Base-by-base conservation (phyloP, 306 rosid species). In the Vigna hirtella region DNA sequence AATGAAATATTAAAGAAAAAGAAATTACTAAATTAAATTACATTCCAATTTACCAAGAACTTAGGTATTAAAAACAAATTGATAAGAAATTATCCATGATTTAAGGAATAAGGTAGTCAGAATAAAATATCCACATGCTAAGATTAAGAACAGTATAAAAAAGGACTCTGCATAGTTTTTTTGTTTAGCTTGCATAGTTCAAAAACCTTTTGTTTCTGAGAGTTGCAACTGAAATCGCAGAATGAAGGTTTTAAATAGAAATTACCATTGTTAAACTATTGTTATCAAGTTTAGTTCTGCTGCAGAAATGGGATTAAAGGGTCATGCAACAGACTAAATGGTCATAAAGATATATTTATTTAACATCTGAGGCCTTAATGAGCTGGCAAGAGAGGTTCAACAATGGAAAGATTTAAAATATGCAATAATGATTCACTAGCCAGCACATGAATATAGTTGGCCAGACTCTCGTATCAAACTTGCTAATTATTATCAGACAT, bases 191-290 rank as follows among this genome's bases (percentile, higher is more conserved):
- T 62, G 30, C 45, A 13, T 17, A 10, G 74, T 53, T 55, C 22
- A 49, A 61, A 48, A 26, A n/a, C 34, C 34, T 74, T 49, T 74
- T 77, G 53, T 18, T 34, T 45, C 9, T 10, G 50, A 75, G 53
- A 73, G 34, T 48, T 64, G 13, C 45, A 75, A 56, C 49, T 26
- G 28, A 76, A 56, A 65, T 70, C 56, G 62, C 38, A 80, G 59
- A 32, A 50, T 9, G 50, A 32, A n/a, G 9, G 47, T 34, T 69
- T 67, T 67, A n/a, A 77, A 43, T 30, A 28, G 34, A 70, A 36
- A 43, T 38, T 3, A 43, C 20, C 69, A 40, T 47, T 55, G 56
- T 36, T 48, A 72, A 34, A 76, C 58, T 28, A 51, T 9, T 30
- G 38, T 1, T 5, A 34, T 6, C 6, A 58, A 77, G 71, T 58